Evolutionary conservation across 2,329 filamentous ascomycete species (phyloP).

Genomic region (Talaromyces sp.): DNA sequence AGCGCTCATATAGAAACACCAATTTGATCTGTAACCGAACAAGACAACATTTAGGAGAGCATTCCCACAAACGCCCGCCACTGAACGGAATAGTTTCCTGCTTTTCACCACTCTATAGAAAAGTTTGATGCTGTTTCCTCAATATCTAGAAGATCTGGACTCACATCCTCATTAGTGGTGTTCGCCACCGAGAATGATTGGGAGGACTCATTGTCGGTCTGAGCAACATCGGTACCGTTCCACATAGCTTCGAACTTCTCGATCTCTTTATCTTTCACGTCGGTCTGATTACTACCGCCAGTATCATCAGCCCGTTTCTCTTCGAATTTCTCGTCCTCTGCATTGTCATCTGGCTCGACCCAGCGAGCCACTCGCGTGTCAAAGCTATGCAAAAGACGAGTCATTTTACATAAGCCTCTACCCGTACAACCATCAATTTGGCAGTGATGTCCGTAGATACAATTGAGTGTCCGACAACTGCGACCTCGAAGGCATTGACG

Average conservation of each 20-base stretch:
- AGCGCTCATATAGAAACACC: neutral
- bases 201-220: neutral
- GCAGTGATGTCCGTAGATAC: conserved; percentile 46
- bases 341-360: conserved; percentile 6
- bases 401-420: neutral
- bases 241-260: neutral
- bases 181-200: neutral
- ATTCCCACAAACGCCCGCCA: too few species aligned
- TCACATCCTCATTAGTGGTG: neutral
- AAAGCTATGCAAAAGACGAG: neutral
- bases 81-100: neutral
- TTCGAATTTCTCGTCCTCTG: neutral
- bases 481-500: conserved; percentile 42
- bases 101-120: neutral
- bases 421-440: conserved; percentile 30
- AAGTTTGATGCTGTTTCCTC: neutral
- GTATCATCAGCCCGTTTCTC: neutral
- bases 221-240: neutral
- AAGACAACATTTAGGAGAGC: neutral
- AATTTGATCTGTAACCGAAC: neutral
- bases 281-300: neutral
- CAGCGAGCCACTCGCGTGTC: neutral
- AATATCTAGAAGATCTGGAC: neutral
- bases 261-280: neutral
- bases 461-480: conserved; percentile 43